Evolutionary conservation across 345 rosid genomes (phyloP).

Genomic region (Lagerstroemia speciosa): DNA sequence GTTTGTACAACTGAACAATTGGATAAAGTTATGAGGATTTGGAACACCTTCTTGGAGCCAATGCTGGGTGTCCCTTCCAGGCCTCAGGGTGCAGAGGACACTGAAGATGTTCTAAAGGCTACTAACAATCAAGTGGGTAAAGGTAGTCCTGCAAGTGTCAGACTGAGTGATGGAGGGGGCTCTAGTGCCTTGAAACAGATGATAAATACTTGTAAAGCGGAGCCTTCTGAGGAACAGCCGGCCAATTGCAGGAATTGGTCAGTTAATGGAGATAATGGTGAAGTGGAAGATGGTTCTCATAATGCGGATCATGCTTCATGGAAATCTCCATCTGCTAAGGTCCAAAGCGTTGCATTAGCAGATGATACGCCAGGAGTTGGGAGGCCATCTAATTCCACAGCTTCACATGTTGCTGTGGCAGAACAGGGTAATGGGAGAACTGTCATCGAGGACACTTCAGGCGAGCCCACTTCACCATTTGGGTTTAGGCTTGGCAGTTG

Average conservation of each 20-base stretch:
- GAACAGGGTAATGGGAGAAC: constrained; percentile 50
- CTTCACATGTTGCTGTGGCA: constrained; percentile 21
- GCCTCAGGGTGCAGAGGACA: constrained; percentile 79
- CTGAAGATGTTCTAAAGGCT: constrained; percentile 63
- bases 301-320: constrained; percentile 23
- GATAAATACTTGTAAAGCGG: constrained; percentile 41
- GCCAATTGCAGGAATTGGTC: constrained; percentile 36
- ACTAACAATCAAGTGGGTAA: constrained; percentile 41
- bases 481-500: not conserved
- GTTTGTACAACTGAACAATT: constrained; percentile 83
- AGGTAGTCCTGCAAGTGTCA: constrained; percentile 31
- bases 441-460: constrained; percentile 36
- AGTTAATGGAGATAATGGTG: constrained; percentile 43
- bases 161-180: constrained; percentile 47
- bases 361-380: constrained; percentile 39
- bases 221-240: constrained; percentile 47
- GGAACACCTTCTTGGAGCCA: constrained; percentile 94
- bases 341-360: constrained; percentile 30
- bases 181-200: constrained; percentile 27
- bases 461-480: constrained; percentile 20
- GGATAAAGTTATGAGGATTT: constrained; percentile 81
- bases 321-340: constrained; percentile 42
- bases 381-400: constrained; percentile 35
- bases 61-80: constrained; percentile 72
- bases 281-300: constrained; percentile 37